Percentiles rank a stretch among this genome's conserved stretches.
phyloP scores from a whole-genome alignment of 345 rosid species.

The Atalantia buxifolia region DNA sequence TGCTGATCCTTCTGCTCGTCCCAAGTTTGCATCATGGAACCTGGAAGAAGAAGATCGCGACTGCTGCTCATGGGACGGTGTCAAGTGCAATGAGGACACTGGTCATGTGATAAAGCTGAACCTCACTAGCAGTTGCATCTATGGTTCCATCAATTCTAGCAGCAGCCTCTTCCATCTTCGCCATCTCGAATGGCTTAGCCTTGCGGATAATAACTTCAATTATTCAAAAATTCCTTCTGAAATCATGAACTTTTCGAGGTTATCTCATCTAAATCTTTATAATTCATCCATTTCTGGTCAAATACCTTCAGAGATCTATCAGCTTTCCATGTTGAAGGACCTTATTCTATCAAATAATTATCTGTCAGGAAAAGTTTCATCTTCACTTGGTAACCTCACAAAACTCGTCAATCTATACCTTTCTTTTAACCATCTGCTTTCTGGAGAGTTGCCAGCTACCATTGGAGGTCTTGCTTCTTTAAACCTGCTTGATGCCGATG shows the following conservation, averaged over 20 bases:
- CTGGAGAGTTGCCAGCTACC: not conserved
- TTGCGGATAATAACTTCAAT: not conserved
- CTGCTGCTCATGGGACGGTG: slow-evolving; percentile 29
- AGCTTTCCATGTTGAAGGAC: not conserved
- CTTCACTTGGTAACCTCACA: slow-evolving; percentile 6
- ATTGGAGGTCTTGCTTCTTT: too few relatives aligned
- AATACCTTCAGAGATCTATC: not conserved
- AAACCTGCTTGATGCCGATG: too few relatives aligned
- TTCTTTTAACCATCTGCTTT: not conserved
- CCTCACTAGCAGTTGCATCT: not conserved
- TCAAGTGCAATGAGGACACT: slow-evolving; percentile 7
- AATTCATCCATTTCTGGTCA: not conserved
- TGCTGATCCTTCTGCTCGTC: not conserved
- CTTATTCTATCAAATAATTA: slow-evolving; percentile 15
- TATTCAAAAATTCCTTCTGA: not conserved
- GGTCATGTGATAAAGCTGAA: slow-evolving; percentile 14
- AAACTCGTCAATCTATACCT: not conserved
- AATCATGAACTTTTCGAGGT: not conserved
- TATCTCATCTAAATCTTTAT: not conserved
- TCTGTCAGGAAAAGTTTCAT: not conserved
- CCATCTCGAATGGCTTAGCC: slow-evolving; percentile 11
- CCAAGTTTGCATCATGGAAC: slow-evolving; percentile 5
- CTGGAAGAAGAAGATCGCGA: not conserved
- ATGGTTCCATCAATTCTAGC: not conserved
- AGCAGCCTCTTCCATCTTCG: slow-evolving; percentile 4